phyloP scores from a whole-genome alignment of 2,329 filamentous ascomycete species.

The Xylariaceae sp. region DNA sequence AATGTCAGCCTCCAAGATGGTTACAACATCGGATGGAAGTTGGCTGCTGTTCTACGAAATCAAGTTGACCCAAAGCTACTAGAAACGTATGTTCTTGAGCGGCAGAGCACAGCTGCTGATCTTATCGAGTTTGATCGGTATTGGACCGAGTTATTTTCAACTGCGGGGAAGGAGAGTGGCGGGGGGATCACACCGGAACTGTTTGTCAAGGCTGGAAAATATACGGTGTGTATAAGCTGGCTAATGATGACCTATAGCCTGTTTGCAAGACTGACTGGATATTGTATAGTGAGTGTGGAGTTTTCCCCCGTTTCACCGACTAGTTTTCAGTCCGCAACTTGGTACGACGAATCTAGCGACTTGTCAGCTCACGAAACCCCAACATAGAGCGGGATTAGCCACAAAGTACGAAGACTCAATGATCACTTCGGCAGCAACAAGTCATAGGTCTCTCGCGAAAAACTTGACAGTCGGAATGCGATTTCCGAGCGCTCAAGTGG shows the following conservation, averaged over 20 bases:
- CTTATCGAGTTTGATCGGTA: constrained; percentile 60
- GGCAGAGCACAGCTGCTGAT: constrained; percentile 51
- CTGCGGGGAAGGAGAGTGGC: constrained; percentile 30
- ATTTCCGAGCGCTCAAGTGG: constrained; percentile 56
- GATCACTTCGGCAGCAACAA: constrained; percentile 33
- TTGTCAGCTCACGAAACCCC: too few species aligned
- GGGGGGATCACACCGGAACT: constrained; percentile 42
- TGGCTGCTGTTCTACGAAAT: constrained; percentile 47
- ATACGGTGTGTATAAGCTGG: constrained; percentile 22
- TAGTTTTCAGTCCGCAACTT: too few species aligned
- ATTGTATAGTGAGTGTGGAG: too few species aligned
- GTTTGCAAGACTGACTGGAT: too few species aligned
- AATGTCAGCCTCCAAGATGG: constrained; percentile 61
- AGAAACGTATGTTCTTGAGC: constrained; percentile 52
- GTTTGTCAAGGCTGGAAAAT: constrained; percentile 55
- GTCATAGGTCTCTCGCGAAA: constrained; percentile 37
- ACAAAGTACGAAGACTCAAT: constrained; percentile 54
- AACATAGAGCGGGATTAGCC: constrained; percentile 49
- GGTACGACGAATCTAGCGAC: too few species aligned
- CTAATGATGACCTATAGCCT: too few species aligned
- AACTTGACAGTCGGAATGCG: constrained; percentile 52
- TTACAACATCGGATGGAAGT: constrained; percentile 61
- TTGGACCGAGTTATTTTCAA: constrained; percentile 52
- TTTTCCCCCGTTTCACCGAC: too few species aligned
- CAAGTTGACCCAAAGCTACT: constrained; percentile 42